Evolutionary conservation across 129 eudicot species (phyloP).

Genomic region (Tagetes erecta): DNA sequence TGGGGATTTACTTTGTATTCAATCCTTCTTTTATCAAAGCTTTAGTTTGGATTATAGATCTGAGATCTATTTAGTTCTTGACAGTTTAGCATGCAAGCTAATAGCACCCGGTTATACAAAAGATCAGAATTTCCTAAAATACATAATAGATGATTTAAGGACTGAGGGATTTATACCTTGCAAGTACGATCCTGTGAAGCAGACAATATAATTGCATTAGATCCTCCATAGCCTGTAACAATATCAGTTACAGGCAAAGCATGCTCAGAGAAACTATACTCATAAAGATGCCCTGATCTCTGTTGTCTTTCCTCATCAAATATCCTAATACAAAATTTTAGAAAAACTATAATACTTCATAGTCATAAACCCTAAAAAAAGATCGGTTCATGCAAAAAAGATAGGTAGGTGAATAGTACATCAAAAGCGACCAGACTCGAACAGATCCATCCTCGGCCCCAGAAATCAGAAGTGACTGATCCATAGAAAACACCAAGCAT

Average conservation of each 20-base stretch:
- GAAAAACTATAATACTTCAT: neutral
- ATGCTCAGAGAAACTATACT: constrained; percentile 85
- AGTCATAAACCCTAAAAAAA: neutral
- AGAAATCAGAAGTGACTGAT: constrained; percentile 80
- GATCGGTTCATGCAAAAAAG: neutral
- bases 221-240: constrained; percentile 74
- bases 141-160: neutral
- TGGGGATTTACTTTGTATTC: too few species aligned
- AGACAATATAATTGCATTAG: constrained; percentile 78
- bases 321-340: constrained; percentile 44
- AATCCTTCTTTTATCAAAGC: too few species aligned
- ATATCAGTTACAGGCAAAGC: constrained; percentile 78
- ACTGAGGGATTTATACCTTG: constrained; percentile 54
- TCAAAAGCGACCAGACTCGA: constrained; percentile 87
- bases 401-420: constrained; percentile 39
- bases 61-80: too few species aligned
- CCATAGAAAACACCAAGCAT: constrained; percentile 61
- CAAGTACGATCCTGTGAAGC: constrained; percentile 93
- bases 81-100: too few species aligned
- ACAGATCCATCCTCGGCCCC: constrained; percentile 94
- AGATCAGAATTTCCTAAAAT: too few species aligned
- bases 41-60: too few species aligned
- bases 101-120: too few species aligned
- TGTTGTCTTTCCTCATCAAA: constrained; percentile 70
- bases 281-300: constrained; percentile 63